Percentiles rank a stretch among this genome's conserved stretches.
phyloP scores from a whole-genome alignment of 441 rosid genomes.

The Erysimum pusillum region DNA sequence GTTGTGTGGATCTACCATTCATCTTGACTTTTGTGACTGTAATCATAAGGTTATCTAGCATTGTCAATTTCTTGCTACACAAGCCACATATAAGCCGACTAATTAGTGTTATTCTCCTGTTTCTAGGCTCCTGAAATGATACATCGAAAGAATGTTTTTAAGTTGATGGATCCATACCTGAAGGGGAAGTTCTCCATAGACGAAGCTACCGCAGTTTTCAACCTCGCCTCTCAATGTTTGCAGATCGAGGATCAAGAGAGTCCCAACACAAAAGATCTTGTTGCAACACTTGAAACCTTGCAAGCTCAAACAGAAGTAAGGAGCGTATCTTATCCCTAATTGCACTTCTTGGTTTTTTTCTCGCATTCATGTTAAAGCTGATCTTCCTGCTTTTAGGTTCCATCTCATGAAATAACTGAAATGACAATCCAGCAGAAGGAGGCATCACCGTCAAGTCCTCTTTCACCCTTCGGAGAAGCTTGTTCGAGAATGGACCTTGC shows the following conservation, averaged over 20 bases:
- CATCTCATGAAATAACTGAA: slow-evolving; percentile 66
- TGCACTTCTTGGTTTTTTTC: slow-evolving; percentile 9
- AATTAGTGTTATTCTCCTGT: slow-evolving; percentile 22
- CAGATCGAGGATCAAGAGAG: slow-evolving; percentile 77
- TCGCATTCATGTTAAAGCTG: background rate
- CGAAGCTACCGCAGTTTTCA: slow-evolving; percentile 70
- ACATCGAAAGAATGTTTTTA: slow-evolving; percentile 59
- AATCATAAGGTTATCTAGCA: background rate
- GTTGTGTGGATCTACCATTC: background rate
- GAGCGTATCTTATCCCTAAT: background rate
- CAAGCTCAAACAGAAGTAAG: slow-evolving; percentile 72
- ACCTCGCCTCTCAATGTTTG: slow-evolving; percentile 80
- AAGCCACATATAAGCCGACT: slow-evolving; percentile 8
- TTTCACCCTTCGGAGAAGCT: slow-evolving; percentile 82
- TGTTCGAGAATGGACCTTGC: slow-evolving; percentile 79
- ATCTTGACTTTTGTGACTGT: slow-evolving; percentile 12
- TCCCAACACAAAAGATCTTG: slow-evolving; percentile 68
- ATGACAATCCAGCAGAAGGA: slow-evolving; percentile 57
- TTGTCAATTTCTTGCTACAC: slow-evolving; percentile 3
- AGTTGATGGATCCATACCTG: slow-evolving; percentile 85
- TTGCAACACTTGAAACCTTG: slow-evolving; percentile 68
- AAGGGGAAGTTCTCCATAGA: slow-evolving; percentile 77
- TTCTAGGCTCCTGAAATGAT: slow-evolving; percentile 86
- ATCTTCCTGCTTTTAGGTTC: slow-evolving; percentile 55
- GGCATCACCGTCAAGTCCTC: slow-evolving; percentile 54